These are phyloP conservation scores for Ambrosiella beaveri DNA, from an alignment of 2,329 filamentous ascomycete genomes.

Conservation along the genomic window DNA sequence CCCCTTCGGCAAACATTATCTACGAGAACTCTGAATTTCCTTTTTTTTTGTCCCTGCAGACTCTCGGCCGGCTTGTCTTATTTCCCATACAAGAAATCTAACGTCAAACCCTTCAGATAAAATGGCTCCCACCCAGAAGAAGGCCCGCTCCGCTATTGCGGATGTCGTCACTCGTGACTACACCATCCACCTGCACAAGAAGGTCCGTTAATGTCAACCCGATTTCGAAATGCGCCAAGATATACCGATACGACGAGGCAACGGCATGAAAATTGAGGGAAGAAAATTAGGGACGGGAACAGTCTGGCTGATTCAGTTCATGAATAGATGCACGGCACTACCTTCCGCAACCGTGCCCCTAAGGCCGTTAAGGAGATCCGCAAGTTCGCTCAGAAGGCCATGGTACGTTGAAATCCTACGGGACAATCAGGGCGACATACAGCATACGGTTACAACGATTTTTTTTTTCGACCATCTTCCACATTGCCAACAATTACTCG, in stretches of 20 bases:
- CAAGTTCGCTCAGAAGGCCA: slow-evolving; percentile 77
- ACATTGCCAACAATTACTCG: too few species aligned
- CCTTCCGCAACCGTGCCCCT: slow-evolving; percentile 99
- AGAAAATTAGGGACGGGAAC: background rate
- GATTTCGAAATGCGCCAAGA: background rate
- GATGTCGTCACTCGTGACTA: slow-evolving; percentile 99
- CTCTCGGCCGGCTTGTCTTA: slow-evolving; percentile 11
- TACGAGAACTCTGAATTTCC: slow-evolving; percentile 1
- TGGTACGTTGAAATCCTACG: slow-evolving; percentile 49
- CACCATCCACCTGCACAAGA: slow-evolving; percentile 99
- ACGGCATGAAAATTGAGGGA: background rate
- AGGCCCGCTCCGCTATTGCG: slow-evolving; percentile 89
- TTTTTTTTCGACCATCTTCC: too few species aligned
- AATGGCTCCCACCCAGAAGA: slow-evolving; percentile 52
- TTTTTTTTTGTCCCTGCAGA: slow-evolving; percentile 8
- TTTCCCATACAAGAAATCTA: slow-evolving; percentile 12
- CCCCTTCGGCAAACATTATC: slow-evolving; percentile 6
- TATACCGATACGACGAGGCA: background rate
- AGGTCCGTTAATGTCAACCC: slow-evolving; percentile 25
- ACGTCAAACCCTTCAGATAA: slow-evolving; percentile 26
- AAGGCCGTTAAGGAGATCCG: slow-evolving; percentile 99
- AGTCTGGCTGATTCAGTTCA: slow-evolving; percentile 20
- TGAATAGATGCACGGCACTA: slow-evolving; percentile 75
- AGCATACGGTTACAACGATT: too few species aligned
- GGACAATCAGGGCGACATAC: slow-evolving; percentile 3